A percentile compares a stretch with the other conserved stretches of the same genome.
These are phyloP conservation scores for Cryphonectria carpinicola DNA, from an alignment of 2,329 filamentous ascomycete species.

Conservation along the genomic window DNA sequence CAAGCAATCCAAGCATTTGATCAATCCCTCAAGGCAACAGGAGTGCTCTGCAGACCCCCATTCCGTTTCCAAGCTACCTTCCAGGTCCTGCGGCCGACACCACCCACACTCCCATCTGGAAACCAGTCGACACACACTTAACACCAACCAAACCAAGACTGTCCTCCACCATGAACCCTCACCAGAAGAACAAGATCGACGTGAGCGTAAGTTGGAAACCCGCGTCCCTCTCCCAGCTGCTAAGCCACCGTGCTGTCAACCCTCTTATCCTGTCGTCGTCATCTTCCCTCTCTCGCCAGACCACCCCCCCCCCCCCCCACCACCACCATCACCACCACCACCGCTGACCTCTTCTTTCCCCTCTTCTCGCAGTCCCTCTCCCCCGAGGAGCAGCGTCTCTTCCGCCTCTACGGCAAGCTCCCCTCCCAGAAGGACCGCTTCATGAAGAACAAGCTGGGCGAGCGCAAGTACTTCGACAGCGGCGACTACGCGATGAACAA, in stretches of 20 bases:
- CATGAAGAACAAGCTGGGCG: conserved; percentile 92
- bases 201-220: conserved; percentile 71
- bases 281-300: not conserved
- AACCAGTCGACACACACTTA: not conserved
- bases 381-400: conserved; percentile 93
- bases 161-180: conserved; percentile 79
- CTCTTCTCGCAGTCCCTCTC: conserved; percentile 72
- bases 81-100: conserved; percentile 9
- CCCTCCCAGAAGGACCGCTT: conserved; percentile 95
- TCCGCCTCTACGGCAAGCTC: conserved; percentile 96
- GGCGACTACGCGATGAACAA: conserved; percentile 96
- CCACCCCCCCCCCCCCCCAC: not conserved
- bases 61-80: not conserved
- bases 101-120: not conserved
- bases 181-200: conserved; percentile 98
- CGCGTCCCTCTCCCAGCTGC: conserved; percentile 23
- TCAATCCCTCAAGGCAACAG: not conserved
- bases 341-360: not conserved
- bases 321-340: too few relatives aligned
- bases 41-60: not conserved
- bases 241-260: not conserved
- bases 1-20: not conserved
- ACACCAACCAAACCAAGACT: not conserved
- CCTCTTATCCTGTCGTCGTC: not conserved
- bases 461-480: conserved; percentile 98